Evolutionary conservation across 1,284 basidiomycete species (phyloP), one percentile per base, ranked within the genome.

Genomic region (Tilletia caries): DNA sequence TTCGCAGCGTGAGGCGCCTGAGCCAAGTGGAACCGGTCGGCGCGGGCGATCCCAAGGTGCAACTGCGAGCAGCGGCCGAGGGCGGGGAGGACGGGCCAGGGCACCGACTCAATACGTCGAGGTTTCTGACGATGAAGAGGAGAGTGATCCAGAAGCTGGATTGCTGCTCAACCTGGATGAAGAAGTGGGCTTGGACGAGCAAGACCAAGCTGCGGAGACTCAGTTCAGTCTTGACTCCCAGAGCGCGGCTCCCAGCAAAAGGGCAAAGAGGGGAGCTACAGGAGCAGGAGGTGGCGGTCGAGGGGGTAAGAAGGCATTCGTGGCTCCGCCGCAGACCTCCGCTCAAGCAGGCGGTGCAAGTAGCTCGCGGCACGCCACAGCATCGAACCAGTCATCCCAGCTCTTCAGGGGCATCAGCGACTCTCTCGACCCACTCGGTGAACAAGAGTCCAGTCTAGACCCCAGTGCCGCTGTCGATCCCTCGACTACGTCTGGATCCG

Each of bases 141-240:
- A 62, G 27, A 62, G 58, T 15, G 58, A 62, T 18, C 58, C 58
- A 25, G 58, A 62, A 4, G 58, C 58, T 62, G 58, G 18, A 3
- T n/a, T 62, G 29, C 58, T 62, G 20, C 58, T 62, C 33, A 62
- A 62, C 32, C 29, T 62, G 10, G 58, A 62, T 29, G 58, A 62
- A 20, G 58, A 62, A 23, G 29, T 33, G 23, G n/a, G n/a, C 29
- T 29, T 54, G 52, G 18, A 27, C 58, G 58, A 62, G 29, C 32
- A 20, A 29, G 32, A 33, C 15, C 29, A 37, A 29, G 29, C 2
- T 1, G 29, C 32, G 1, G 58, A 62, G 32, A 34, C 29, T 34
- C 58, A 62, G 33, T 62, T 62, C 58, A 33, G 29, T 34, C 58
- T 62, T 0, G 58, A 62, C 32, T 62, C 58, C 6, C n/a, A 62